phyloP scores from a whole-genome alignment of 208 protist genomes.

The Leishmania major region DNA sequence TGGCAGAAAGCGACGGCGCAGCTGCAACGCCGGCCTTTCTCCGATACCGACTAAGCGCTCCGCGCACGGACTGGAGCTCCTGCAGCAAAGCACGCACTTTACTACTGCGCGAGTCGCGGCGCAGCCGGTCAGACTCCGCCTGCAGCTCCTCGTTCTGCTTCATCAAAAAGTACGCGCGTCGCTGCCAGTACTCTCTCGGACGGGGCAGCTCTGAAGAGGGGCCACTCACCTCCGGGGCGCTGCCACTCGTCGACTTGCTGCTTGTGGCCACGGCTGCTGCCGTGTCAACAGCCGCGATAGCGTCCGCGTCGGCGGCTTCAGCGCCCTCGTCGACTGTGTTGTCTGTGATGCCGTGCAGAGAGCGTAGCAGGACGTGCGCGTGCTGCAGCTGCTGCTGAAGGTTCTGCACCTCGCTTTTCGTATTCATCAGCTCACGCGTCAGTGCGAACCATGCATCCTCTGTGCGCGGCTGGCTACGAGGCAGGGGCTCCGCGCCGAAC shows the following conservation, averaged over 20 bases:
- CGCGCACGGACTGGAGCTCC: constrained; percentile 47
- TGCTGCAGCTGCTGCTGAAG: constrained; percentile 49
- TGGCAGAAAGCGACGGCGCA: neutral
- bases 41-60: constrained; percentile 39
- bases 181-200: constrained; percentile 28
- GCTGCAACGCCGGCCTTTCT: neutral
- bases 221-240: neutral
- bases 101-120: constrained; percentile 43
- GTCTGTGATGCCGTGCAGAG: constrained; percentile 25
- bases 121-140: constrained; percentile 34
- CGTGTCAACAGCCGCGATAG: neutral
- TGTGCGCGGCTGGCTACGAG: constrained; percentile 1
- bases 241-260: neutral
- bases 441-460: constrained; percentile 35
- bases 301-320: neutral
- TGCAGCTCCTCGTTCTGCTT: constrained; percentile 31
- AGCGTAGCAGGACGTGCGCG: constrained; percentile 29
- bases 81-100: constrained; percentile 42
- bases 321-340: neutral
- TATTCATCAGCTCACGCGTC: constrained; percentile 34
- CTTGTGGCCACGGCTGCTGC: neutral
- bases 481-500: neutral
- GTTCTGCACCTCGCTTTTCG: constrained; percentile 30
- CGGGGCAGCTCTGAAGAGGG: neutral
- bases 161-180: constrained; percentile 43